A percentile compares a stretch with the other conserved stretches of the same genome.
phyloP scores from a whole-genome alignment of 176 grass and related monocot species.

The Zoysia pacifica region DNA sequence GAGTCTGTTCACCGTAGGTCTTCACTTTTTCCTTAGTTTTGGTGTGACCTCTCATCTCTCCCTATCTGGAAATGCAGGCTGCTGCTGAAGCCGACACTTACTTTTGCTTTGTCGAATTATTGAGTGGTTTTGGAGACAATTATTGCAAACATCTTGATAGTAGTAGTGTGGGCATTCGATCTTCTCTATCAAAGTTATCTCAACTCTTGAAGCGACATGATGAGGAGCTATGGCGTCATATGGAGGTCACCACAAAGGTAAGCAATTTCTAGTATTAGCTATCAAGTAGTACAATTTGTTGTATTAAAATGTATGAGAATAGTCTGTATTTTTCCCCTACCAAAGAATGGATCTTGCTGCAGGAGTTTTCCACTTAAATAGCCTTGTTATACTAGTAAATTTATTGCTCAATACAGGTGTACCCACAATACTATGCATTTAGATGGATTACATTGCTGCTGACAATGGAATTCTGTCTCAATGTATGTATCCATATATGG shows the following conservation, averaged over 20 bases:
- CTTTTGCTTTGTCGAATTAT: slow-evolving; percentile 74
- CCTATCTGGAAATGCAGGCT: slow-evolving; percentile 36
- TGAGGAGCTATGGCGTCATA: slow-evolving; percentile 89
- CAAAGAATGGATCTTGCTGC: not conserved
- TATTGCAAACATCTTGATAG: slow-evolving; percentile 92
- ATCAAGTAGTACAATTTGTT: slow-evolving; percentile 14
- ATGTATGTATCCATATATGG: slow-evolving; percentile 76
- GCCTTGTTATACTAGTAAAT: slow-evolving; percentile 7
- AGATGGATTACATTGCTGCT: slow-evolving; percentile 92
- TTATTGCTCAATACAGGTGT: slow-evolving; percentile 56
- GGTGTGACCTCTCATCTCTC: not conserved
- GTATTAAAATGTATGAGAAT: not conserved
- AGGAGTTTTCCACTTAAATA: slow-evolving; percentile 4
- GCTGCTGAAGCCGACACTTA: slow-evolving; percentile 88
- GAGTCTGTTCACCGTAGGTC: slow-evolving; percentile 23
- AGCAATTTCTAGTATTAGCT: slow-evolving; percentile 6
- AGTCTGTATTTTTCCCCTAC: not conserved
- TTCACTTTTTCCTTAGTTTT: not conserved
- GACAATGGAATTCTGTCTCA: slow-evolving; percentile 87
- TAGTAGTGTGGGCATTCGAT: slow-evolving; percentile 73
- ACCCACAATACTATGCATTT: slow-evolving; percentile 95
- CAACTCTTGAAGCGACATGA: slow-evolving; percentile 89
- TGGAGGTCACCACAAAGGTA: slow-evolving; percentile 77
- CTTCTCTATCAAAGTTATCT: slow-evolving; percentile 71
- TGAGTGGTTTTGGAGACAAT: slow-evolving; percentile 83